A percentile compares a stretch with the other conserved stretches of the same genome.
Conservation (phyloP, 306 rosid genomes). For the Delonix regia region DNA sequence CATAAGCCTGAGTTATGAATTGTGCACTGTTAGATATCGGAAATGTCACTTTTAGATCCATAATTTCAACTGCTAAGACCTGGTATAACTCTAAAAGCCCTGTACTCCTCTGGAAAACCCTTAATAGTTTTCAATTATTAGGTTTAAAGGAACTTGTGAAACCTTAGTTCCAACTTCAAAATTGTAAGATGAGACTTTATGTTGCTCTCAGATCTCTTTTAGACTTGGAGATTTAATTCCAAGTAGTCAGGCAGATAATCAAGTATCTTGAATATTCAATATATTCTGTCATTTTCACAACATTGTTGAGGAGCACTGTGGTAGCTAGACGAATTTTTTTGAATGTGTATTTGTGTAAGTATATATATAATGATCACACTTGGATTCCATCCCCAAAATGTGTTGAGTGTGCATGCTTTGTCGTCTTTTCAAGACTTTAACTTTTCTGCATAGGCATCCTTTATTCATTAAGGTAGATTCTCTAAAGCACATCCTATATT, state of each 20-base stretch:
- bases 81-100: not conserved
- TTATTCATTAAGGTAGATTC: not conserved
- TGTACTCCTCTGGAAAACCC: not conserved
- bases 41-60: not conserved
- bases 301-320: constrained; percentile 10
- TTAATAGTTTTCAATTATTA: not conserved
- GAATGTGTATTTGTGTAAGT: constrained; percentile 1
- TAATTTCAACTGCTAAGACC: not conserved
- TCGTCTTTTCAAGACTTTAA: not conserved
- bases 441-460: not conserved
- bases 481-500: not conserved
- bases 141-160: not conserved
- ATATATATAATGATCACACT: constrained; percentile 16
- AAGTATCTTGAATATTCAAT: constrained; percentile 15
- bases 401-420: not conserved
- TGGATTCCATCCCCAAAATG: not conserved
- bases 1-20: not conserved
- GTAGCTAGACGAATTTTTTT: constrained; percentile 5
- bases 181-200: not conserved
- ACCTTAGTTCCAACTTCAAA: not conserved
- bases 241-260: not conserved
- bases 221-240: not conserved
- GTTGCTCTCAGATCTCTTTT: not conserved
- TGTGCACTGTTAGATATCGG: not conserved
- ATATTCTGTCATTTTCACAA: constrained; percentile 3